Conservation (phyloP, 495 filamentous ascomycete genomes). For the Barbatosphaeria neglecta region DNA sequence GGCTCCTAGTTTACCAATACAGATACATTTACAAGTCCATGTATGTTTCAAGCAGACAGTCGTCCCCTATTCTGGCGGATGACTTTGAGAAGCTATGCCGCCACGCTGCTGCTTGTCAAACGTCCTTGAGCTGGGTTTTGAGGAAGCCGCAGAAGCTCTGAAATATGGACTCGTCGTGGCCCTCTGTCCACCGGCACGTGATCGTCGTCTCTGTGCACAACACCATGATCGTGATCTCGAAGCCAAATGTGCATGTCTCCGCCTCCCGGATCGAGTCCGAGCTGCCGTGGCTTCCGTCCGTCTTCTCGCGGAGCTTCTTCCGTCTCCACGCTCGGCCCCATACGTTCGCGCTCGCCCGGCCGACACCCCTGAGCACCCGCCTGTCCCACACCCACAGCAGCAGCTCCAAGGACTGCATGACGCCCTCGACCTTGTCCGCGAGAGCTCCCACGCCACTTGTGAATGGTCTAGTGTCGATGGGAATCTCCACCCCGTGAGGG, state of each 20-base stretch:
- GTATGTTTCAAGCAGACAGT: too few species aligned
- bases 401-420: slow-evolving; percentile 46
- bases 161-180: slow-evolving; percentile 62
- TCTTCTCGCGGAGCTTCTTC: slow-evolving; percentile 11
- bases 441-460: slow-evolving; percentile 6
- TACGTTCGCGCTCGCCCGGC: slow-evolving; percentile 28
- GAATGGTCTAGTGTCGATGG: slow-evolving; percentile 3
- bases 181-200: slow-evolving; percentile 62
- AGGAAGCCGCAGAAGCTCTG: slow-evolving; percentile 84
- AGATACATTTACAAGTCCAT: too few species aligned
- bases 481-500: slow-evolving; percentile 42
- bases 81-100: neutral
- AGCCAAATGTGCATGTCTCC: slow-evolving; percentile 12
- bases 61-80: too few species aligned
- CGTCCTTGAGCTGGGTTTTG: slow-evolving; percentile 10
- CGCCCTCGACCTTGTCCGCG: slow-evolving; percentile 5
- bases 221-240: slow-evolving; percentile 11
- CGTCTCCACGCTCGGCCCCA: slow-evolving; percentile 41
- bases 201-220: slow-evolving; percentile 18
- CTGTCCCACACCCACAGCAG: slow-evolving; percentile 31
- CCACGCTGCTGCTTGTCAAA: neutral
- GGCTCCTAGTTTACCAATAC: too few species aligned
- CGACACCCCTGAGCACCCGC: slow-evolving; percentile 17
- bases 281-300: neutral
- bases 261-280: slow-evolving; percentile 5